Percentiles rank a stretch among this genome's conserved stretches.
These are phyloP conservation scores for Populus pruinosa DNA, from an alignment of 345 rosid species.

Conservation along the genomic window DNA sequence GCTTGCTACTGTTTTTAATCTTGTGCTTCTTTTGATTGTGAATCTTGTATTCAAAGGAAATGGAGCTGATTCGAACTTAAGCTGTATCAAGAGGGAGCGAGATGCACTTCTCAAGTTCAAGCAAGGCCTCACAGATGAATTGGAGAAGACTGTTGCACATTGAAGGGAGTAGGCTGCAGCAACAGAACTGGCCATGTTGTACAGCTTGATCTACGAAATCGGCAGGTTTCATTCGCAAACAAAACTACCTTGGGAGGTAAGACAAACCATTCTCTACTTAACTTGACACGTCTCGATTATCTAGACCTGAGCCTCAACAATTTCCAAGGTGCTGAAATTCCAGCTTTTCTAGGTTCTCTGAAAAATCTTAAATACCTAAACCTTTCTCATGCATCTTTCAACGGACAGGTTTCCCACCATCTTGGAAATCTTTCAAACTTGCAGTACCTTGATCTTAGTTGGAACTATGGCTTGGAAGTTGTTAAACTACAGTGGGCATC, in stretches of 20 bases:
- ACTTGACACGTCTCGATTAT: conserved; percentile 11
- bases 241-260: not conserved
- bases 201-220: conserved; percentile 38
- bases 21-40: not conserved
- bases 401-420: conserved; percentile 4
- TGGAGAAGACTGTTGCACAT: conserved; percentile 46
- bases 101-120: conserved; percentile 43
- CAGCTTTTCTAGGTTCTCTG: conserved; percentile 13
- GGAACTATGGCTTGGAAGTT: not conserved
- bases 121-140: conserved; percentile 28
- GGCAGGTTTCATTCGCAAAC: not conserved
- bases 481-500: conserved; percentile 4
- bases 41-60: not conserved
- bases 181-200: conserved; percentile 25
- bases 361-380: conserved; percentile 7
- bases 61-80: not conserved
- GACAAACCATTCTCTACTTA: conserved; percentile 6
- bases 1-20: not conserved
- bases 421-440: conserved; percentile 12
- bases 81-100: conserved; percentile 25
- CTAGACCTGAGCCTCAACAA: conserved; percentile 14
- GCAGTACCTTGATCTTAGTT: conserved; percentile 9
- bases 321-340: conserved; percentile 3
- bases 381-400: not conserved
- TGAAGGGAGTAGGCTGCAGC: conserved; percentile 40